A percentile compares a stretch with the other conserved stretches of the same genome.
Evolutionary conservation across 192 early-diverging fungal species (phyloP).

Genomic region (Allomyces javanicus): DNA sequence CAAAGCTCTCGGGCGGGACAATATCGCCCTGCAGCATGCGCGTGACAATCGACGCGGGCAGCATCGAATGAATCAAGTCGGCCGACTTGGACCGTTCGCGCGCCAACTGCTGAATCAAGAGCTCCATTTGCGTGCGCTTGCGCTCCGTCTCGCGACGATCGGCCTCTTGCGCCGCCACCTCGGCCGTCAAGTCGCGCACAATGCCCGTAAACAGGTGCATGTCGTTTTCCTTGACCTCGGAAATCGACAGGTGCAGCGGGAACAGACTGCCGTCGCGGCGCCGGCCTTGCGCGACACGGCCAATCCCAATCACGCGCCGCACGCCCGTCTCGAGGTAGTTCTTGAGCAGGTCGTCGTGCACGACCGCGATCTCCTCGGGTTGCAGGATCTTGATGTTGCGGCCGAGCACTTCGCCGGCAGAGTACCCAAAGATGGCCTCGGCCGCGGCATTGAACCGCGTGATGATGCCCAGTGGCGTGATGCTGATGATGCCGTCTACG

Average conservation of each 20-base stretch:
- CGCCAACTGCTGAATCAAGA: conserved; percentile 4
- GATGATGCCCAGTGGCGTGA: conserved; percentile 9
- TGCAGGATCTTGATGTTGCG: neutral
- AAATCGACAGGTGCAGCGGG: conserved; percentile 16
- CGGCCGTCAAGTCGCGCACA: conserved; percentile 16
- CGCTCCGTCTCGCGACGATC: neutral
- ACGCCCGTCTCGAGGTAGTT: conserved; percentile 7
- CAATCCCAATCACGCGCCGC: conserved; percentile 2
- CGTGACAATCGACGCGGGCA: conserved; percentile 11
- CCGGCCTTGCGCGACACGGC: neutral
- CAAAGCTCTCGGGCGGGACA: conserved; percentile 13
- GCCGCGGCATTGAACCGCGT: conserved; percentile 13
- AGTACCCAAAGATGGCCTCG: conserved; percentile 12
- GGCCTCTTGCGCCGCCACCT: conserved; percentile 6
- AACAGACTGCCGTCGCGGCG: conserved; percentile 12
- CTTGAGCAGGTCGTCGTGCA: conserved; percentile 7
- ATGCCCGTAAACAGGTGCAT: conserved; percentile 23
- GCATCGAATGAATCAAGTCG: conserved; percentile 16
- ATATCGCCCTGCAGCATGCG: conserved; percentile 11
- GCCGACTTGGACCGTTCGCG: conserved; percentile 8
- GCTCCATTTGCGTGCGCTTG: conserved; percentile 13
- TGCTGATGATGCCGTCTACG: conserved; percentile 20
- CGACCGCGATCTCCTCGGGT: neutral
- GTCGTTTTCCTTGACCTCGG: conserved; percentile 15
- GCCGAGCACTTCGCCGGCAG: neutral